Percentiles rank a stretch among this genome's conserved stretches.
Conservation (phyloP, 441 rosid species). For the Pelargonium cotyledonis region DNA sequence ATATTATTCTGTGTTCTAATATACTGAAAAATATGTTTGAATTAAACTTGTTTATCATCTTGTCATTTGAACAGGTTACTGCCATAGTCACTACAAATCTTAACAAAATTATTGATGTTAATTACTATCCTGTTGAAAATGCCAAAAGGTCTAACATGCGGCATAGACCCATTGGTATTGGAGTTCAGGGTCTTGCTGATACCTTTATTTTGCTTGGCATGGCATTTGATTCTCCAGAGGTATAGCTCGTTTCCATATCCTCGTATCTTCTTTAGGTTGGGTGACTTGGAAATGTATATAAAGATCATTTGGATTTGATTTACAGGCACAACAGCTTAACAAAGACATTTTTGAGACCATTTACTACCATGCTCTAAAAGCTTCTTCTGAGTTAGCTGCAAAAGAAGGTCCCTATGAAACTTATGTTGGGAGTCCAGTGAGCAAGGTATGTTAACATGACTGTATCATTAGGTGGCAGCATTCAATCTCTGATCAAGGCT, state of each 20-base stretch:
- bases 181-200: constrained; percentile 94
- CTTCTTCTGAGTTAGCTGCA: constrained; percentile 59
- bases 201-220: constrained; percentile 79
- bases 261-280: too few relatives aligned
- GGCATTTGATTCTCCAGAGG: constrained; percentile 87
- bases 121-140: constrained; percentile 57
- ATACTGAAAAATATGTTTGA: background rate
- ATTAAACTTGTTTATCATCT: too few relatives aligned
- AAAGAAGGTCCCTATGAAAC: constrained; percentile 73
- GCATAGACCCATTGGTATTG: constrained; percentile 87
- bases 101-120: constrained; percentile 80
- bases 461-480: too few relatives aligned
- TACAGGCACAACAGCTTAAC: constrained; percentile 73
- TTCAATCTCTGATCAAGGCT: too few relatives aligned
- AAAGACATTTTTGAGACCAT: constrained; percentile 85
- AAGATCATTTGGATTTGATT: constrained; percentile 17
- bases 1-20: background rate
- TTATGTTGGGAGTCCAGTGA: constrained; percentile 68
- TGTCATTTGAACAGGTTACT: constrained; percentile 46
- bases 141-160: constrained; percentile 67
- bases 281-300: constrained; percentile 6
- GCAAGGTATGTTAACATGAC: constrained; percentile 46
- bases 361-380: constrained; percentile 65
- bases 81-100: constrained; percentile 63
- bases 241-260: constrained; percentile 19